A percentile compares a stretch with the other conserved stretches of the same genome.
Evolutionary conservation across 371 early-diverging fungal genomes (phyloP).

Genomic region (Mortierella sp.): DNA sequence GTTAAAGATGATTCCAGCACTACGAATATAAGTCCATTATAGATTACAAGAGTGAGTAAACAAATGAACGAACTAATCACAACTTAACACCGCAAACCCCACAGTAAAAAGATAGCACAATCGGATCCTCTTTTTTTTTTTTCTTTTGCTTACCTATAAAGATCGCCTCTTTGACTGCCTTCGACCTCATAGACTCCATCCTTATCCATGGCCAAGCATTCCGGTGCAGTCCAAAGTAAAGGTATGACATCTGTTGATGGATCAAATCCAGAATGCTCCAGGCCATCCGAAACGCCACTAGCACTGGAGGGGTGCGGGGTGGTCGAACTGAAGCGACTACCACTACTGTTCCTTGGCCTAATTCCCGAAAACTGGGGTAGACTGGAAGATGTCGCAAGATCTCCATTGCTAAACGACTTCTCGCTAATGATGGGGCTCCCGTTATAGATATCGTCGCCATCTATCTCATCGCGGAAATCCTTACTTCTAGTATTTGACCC

Average conservation of each 20-base stretch:
- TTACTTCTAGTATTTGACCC: conserved; percentile 3
- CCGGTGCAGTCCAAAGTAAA: conserved; percentile 63
- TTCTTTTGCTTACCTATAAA: conserved; percentile 52
- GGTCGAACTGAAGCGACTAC: conserved; percentile 16
- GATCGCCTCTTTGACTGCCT: conserved; percentile 59
- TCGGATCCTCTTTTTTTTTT: too few species aligned
- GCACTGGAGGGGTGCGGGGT: conserved; percentile 9
- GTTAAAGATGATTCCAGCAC: conserved; percentile 65
- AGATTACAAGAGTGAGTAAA: neutral
- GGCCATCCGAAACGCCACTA: conserved; percentile 26
- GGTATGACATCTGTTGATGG: conserved; percentile 23
- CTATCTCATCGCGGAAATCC: conserved; percentile 4
- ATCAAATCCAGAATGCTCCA: conserved; percentile 34
- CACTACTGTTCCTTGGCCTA: conserved; percentile 3
- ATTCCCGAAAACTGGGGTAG: neutral
- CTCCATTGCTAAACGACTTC: neutral
- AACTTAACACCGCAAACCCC: neutral
- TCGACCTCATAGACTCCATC: conserved; percentile 47
- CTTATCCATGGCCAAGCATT: conserved; percentile 49
- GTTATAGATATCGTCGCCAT: neutral
- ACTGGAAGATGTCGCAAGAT: neutral
- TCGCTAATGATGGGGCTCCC: neutral
- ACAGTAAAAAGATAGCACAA: neutral
- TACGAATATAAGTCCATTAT: conserved; percentile 7
- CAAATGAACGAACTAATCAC: neutral